phyloP scores from a whole-genome alignment of 2,329 filamentous ascomycete species.

The Nothophaeocryptopus gaeumannii region DNA sequence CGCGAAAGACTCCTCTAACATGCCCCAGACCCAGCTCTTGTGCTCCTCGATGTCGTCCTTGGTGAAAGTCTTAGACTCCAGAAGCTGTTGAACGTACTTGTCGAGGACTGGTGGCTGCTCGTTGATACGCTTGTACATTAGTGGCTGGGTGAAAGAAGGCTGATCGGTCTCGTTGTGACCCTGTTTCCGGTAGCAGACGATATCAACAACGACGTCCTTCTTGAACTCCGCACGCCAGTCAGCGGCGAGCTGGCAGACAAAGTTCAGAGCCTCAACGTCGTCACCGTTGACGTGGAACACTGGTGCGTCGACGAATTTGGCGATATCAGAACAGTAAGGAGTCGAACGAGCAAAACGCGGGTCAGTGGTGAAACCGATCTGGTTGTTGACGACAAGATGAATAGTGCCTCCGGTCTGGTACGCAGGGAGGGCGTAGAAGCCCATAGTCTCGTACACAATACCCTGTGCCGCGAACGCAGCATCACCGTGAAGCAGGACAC shows the following conservation, averaged over 20 bases:
- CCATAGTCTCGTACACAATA: conserved; percentile 97
- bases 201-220: conserved; percentile 94
- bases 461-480: conserved; percentile 95
- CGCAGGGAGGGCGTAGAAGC: conserved; percentile 90
- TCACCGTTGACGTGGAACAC: conserved; percentile 99
- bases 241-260: conserved; percentile 91
- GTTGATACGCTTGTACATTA: conserved; percentile 98
- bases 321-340: conserved; percentile 98
- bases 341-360: conserved; percentile 96
- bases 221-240: conserved; percentile 99
- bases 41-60: conserved; percentile 98
- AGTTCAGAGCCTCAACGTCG: conserved; percentile 97
- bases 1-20: conserved; percentile 96
- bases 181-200: conserved; percentile 98
- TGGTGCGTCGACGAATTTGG: conserved; percentile 96
- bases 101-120: conserved; percentile 81
- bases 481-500: conserved; percentile 93
- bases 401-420: conserved; percentile 98
- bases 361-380: conserved; percentile 99
- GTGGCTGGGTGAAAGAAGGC: conserved; percentile 97
- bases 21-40: conserved; percentile 99
- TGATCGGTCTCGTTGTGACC: conserved; percentile 99
- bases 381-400: conserved; percentile 98
- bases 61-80: conserved; percentile 90
- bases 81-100: conserved; percentile 85